phyloP scores from a whole-genome alignment of 78 protist species.

The Guillardia theta region DNA sequence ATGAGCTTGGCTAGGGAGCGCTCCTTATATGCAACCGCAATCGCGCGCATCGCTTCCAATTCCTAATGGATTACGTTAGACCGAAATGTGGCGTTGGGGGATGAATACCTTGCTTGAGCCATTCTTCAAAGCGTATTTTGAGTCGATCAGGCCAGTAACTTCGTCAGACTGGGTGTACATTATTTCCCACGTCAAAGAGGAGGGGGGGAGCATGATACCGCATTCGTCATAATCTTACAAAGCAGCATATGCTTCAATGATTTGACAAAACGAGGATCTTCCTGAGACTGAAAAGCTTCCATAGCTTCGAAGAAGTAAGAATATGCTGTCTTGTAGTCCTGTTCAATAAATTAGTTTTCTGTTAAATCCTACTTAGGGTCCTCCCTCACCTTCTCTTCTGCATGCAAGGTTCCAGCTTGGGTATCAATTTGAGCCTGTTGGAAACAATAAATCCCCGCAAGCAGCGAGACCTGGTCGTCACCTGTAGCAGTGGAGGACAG shows the following conservation, averaged over 20 bases:
- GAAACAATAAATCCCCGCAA: background rate
- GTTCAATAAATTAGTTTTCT: no score
- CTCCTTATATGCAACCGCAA: background rate
- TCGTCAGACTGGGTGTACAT: slow-evolving; percentile 72
- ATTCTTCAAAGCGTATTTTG: slow-evolving; percentile 82
- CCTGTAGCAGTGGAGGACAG: slow-evolving; percentile 87
- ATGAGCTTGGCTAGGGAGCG: background rate
- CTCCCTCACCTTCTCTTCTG: slow-evolving; percentile 86
- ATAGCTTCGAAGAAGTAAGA: slow-evolving; percentile 96
- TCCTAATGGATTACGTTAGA: no score
- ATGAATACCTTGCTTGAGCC: background rate
- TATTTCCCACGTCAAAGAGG: background rate
- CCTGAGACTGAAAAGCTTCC: slow-evolving; percentile 79
- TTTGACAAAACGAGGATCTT: slow-evolving; percentile 59
- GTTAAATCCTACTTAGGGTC: background rate
- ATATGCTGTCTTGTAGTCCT: slow-evolving; percentile 93
- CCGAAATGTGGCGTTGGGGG: no score
- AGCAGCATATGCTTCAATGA: slow-evolving; percentile 94
- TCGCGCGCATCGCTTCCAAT: slow-evolving; percentile 79
- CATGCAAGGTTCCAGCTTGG: slow-evolving; percentile 90
- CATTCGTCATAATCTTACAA: slow-evolving; percentile 86
- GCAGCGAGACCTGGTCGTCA: background rate
- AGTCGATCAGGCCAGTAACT: slow-evolving; percentile 73
- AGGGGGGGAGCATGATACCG: background rate
- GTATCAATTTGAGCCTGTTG: slow-evolving; percentile 79